Conservation (phyloP, 2,329 filamentous ascomycete genomes). For the Daldinia eschscholtzii region DNA sequence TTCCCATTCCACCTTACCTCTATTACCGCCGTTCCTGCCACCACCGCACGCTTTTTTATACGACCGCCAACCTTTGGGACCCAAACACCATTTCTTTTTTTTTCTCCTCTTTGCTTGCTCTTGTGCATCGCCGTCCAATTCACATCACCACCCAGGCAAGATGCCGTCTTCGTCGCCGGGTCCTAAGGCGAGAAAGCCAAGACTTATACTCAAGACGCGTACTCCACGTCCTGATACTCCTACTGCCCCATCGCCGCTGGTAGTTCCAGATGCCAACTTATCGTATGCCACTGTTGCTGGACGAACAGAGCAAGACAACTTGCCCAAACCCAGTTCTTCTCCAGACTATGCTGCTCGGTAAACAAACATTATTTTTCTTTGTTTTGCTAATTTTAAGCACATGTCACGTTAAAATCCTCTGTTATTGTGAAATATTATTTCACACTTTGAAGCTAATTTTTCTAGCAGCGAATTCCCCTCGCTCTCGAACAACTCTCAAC, state of each 20-base stretch:
- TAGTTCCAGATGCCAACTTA: background rate
- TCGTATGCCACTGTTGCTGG: constrained; percentile 33
- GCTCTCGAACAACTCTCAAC: constrained; percentile 70
- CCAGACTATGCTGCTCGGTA: constrained; percentile 42
- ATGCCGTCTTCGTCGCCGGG: constrained; percentile 9
- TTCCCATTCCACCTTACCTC: constrained; percentile 31
- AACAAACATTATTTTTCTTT: constrained; percentile 30
- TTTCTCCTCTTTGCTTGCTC: background rate
- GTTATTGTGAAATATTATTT: background rate
- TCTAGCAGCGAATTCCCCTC: constrained; percentile 72
- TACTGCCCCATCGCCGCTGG: background rate
- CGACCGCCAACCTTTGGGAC: background rate
- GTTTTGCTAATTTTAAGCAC: background rate
- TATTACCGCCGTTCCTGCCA: constrained; percentile 4
- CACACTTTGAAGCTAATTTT: constrained; percentile 44
- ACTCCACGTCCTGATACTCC: background rate
- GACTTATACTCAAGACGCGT: constrained; percentile 32
- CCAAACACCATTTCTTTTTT: background rate
- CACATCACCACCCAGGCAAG: background rate
- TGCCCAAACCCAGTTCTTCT: background rate
- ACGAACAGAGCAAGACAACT: background rate
- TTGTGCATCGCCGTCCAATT: background rate
- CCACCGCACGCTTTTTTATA: background rate
- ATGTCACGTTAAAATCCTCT: background rate
- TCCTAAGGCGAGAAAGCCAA: constrained; percentile 38